These are phyloP conservation scores for Phialocephala subalpina DNA, from an alignment of 2,329 filamentous ascomycete species.

Conservation along the genomic window DNA sequence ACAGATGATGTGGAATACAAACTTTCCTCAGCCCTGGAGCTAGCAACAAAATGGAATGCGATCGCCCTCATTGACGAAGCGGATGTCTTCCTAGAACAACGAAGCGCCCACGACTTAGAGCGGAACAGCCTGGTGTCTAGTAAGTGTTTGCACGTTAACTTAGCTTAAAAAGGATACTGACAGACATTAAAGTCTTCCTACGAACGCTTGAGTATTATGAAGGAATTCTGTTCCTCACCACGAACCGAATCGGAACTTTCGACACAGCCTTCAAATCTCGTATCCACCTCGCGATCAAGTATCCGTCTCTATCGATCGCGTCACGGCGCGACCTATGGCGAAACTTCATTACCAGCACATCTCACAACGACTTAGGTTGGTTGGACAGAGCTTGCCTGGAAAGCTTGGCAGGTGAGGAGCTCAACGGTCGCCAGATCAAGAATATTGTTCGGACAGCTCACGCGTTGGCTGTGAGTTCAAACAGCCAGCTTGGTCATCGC, in stretches of 20 bases:
- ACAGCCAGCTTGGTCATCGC: neutral
- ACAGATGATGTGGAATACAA: constrained; percentile 67
- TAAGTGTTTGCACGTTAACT: neutral
- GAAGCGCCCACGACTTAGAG: constrained; percentile 24
- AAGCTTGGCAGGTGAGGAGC: constrained; percentile 31
- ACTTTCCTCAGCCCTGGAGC: constrained; percentile 30
- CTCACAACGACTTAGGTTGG: neutral
- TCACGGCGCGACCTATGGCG: neutral
- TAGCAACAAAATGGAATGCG: constrained; percentile 33
- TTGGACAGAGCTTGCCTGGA: neutral
- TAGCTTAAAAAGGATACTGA: neutral
- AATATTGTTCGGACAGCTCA: constrained; percentile 83
- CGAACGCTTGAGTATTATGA: constrained; percentile 50
- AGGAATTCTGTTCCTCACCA: neutral
- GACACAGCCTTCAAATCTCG: too few relatives aligned
- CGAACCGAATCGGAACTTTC: too few relatives aligned
- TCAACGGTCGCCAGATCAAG: constrained; percentile 80
- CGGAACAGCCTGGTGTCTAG: constrained; percentile 32
- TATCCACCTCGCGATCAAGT: constrained; percentile 6
- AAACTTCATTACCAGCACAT: constrained; percentile 4
- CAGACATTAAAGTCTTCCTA: constrained; percentile 41
- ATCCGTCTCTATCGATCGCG: neutral
- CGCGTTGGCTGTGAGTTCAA: constrained; percentile 63
- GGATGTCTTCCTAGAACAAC: constrained; percentile 37
- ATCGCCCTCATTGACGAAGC: constrained; percentile 46